Evolutionary conservation across 768 basidiomycete genomes (phyloP).

Genomic region (Mycena maculata): DNA sequence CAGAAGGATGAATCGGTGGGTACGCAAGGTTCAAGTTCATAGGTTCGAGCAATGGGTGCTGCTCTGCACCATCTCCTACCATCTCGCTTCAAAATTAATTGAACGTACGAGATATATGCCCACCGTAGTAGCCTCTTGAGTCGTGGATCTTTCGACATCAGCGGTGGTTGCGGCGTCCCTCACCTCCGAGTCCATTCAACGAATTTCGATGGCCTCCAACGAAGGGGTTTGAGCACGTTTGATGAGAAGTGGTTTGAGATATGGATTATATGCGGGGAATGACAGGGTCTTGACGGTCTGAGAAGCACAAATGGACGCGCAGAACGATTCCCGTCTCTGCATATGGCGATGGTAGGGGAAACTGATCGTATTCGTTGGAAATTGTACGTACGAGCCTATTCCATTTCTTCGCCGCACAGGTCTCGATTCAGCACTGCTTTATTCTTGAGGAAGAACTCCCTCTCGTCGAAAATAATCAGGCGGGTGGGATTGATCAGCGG

Average conservation of each 20-base stretch:
- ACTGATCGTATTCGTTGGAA: background rate
- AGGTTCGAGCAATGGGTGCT: too few species aligned
- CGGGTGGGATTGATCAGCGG: conserved; percentile 3
- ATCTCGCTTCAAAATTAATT: too few species aligned
- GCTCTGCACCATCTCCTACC: too few species aligned
- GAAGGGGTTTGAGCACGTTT: background rate
- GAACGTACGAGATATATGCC: background rate
- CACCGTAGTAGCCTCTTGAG: background rate
- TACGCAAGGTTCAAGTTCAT: too few species aligned
- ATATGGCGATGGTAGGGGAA: background rate
- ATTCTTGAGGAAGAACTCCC: background rate
- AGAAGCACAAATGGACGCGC: background rate
- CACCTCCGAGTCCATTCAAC: background rate
- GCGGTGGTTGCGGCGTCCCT: background rate
- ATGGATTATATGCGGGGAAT: background rate
- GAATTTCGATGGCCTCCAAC: background rate
- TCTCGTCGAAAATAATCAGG: conserved; percentile 5
- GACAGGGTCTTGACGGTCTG: conserved; percentile 1
- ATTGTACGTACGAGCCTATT: conserved; percentile 3
- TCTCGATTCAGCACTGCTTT: background rate
- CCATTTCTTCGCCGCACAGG: background rate
- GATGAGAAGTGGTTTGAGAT: background rate
- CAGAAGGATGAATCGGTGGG: too few species aligned
- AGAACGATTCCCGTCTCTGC: background rate
- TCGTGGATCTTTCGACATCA: background rate